Conservation (phyloP, 2,329 filamentous ascomycete species). For the Verruconis gallopava region DNA sequence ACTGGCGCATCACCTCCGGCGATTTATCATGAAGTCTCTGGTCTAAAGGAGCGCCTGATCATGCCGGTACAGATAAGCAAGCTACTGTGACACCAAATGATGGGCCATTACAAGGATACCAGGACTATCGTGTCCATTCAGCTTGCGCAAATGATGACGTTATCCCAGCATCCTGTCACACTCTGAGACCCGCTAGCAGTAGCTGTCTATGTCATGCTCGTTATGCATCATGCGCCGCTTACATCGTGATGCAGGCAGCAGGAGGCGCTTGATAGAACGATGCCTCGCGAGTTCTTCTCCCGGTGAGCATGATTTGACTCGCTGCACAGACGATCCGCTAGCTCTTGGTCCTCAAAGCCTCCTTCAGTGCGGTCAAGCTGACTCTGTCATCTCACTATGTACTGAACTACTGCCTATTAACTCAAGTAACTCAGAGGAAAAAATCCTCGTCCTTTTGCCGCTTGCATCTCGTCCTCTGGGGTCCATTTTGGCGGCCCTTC, state of each 20-base stretch:
- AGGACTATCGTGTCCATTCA: constrained; percentile 13
- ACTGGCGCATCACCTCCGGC: not conserved
- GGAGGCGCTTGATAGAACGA: constrained; percentile 13
- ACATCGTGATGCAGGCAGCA: constrained; percentile 12
- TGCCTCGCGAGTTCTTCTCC: constrained; percentile 10
- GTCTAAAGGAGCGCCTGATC: constrained; percentile 12
- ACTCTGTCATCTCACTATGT: no score
- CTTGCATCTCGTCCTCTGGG: no score
- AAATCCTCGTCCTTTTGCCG: no score
- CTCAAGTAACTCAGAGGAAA: no score
- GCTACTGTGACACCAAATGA: no score
- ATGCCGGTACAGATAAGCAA: constrained; percentile 13
- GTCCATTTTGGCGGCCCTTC: no score
- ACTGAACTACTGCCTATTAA: no score
- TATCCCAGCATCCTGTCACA: constrained; percentile 13
- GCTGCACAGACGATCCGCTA: constrained; percentile 12
- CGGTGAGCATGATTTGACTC: constrained; percentile 12
- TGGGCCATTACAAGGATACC: no score
- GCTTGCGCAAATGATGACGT: constrained; percentile 13
- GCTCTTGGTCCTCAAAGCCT: constrained; percentile 10
- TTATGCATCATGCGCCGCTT: constrained; percentile 13
- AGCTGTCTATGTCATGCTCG: constrained; percentile 13
- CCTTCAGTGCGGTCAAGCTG: constrained; percentile 7
- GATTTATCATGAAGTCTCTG: constrained; percentile 10
- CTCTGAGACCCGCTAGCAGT: constrained; percentile 12